Percentiles rank a stretch among this genome's conserved stretches.
Conservation (phyloP, 169 alveolate species). For the Plasmodium gallinaceum region DNA sequence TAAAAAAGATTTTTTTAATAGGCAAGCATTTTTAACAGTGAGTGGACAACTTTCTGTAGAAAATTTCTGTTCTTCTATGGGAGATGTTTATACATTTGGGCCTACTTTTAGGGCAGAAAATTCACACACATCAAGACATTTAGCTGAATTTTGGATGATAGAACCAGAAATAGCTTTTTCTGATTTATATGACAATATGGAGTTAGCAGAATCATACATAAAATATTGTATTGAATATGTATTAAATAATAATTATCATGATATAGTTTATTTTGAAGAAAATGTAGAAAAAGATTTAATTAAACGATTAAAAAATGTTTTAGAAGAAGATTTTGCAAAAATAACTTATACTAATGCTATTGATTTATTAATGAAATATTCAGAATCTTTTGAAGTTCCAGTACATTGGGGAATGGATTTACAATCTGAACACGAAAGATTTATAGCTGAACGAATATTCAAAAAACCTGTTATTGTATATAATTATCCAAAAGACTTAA, state of each 20-base stretch:
- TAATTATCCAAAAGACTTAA: constrained; percentile 98
- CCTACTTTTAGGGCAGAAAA: constrained; percentile 99
- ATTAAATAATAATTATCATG: constrained; percentile 94
- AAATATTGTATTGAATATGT: constrained; percentile 94
- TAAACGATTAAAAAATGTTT: constrained; percentile 88
- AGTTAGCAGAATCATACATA: constrained; percentile 96
- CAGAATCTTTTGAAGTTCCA: constrained; percentile 79
- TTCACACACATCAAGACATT: constrained; percentile 97
- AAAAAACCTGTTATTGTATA: constrained; percentile 97
- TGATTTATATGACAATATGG: constrained; percentile 95
- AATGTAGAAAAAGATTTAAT: constrained; percentile 93
- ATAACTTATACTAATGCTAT: constrained; percentile 98
- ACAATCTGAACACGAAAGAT: constrained; percentile 98
- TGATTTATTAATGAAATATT: constrained; percentile 88
- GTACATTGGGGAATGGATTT: constrained; percentile 98
- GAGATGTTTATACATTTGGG: constrained; percentile 98
- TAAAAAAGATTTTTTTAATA: constrained; percentile 96
- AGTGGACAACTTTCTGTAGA: constrained; percentile 98
- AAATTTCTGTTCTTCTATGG: constrained; percentile 95
- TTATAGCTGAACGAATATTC: constrained; percentile 95
- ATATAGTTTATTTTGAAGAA: constrained; percentile 91
- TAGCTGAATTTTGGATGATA: constrained; percentile 99
- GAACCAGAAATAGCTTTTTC: constrained; percentile 99
- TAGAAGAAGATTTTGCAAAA: constrained; percentile 94
- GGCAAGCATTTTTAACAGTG: constrained; percentile 97